Evolutionary conservation across 371 early-diverging fungal genomes (phyloP).

Genomic region (Blakeslea trispora): DNA sequence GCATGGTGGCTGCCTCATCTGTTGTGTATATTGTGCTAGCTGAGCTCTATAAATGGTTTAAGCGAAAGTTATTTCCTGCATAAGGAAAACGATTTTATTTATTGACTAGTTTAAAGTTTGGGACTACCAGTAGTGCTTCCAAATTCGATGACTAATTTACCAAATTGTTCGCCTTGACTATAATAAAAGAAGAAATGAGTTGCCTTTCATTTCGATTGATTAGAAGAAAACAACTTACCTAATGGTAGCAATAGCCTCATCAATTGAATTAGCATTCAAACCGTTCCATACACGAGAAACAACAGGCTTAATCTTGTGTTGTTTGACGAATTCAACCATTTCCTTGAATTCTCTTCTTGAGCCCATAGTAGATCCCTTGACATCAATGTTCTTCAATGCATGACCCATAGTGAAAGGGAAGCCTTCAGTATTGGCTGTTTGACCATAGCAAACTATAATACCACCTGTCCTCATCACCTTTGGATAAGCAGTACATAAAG

Average conservation of each 20-base stretch:
- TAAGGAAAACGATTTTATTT: too few species aligned
- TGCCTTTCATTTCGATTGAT: background rate
- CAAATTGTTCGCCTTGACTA: conserved; percentile 54
- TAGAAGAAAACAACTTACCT: conserved; percentile 30
- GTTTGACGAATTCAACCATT: conserved; percentile 62
- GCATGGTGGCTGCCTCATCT: conserved; percentile 58
- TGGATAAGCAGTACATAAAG: conserved; percentile 41
- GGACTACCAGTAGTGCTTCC: background rate
- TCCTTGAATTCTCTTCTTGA: conserved; percentile 62
- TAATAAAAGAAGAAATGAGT: background rate
- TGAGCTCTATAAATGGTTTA: conserved; percentile 55
- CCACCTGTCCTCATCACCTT: conserved; percentile 56
- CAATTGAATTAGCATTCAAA: conserved; percentile 41
- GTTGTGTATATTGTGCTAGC: conserved; percentile 61
- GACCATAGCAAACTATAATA: conserved; percentile 62
- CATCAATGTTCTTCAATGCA: conserved; percentile 61
- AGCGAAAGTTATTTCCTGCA: conserved; percentile 22
- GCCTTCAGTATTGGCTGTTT: conserved; percentile 51
- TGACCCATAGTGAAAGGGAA: conserved; percentile 51
- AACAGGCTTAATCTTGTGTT: conserved; percentile 61
- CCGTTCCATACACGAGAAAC: conserved; percentile 65
- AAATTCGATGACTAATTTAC: conserved; percentile 54
- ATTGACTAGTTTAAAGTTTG: conserved; percentile 18
- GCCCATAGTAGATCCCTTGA: conserved; percentile 70
- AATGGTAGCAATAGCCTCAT: conserved; percentile 61